Conservation (phyloP, 345 rosid species). For the Bruguiera gymnorhiza region DNA sequence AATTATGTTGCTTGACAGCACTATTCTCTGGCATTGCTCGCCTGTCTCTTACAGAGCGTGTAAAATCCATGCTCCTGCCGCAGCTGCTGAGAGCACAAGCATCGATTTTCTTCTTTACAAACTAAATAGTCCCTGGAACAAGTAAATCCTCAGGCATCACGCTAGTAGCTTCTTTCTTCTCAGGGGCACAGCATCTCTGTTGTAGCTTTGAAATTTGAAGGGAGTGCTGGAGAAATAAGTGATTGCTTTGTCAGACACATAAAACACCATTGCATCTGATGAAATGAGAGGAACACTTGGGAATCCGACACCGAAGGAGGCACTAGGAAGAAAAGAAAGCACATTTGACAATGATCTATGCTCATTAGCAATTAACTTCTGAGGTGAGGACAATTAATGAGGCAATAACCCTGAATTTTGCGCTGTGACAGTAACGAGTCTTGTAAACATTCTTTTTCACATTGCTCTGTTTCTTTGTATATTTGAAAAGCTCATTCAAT, state of each 20-base stretch:
- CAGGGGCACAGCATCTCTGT: conserved; percentile 11
- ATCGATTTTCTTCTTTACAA: conserved; percentile 59
- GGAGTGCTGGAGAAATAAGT: conserved; percentile 9
- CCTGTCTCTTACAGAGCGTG: conserved; percentile 72
- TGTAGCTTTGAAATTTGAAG: conserved; percentile 19
- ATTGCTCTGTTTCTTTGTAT: no score
- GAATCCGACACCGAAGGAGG: background rate
- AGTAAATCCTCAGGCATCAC: conserved; percentile 53
- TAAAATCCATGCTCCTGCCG: conserved; percentile 39
- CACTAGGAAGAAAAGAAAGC: background rate
- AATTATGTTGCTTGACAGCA: conserved; percentile 73
- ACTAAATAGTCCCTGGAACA: conserved; percentile 76
- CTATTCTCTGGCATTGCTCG: conserved; percentile 80
- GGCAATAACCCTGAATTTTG: no score
- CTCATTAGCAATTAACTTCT: no score
- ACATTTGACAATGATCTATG: no score
- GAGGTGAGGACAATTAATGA: no score
- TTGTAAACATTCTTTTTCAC: no score
- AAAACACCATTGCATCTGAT: background rate
- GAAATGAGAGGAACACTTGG: background rate
- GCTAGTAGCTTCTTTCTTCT: conserved; percentile 20
- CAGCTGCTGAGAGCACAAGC: background rate
- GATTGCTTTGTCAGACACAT: conserved; percentile 20
- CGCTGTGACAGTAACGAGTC: no score
- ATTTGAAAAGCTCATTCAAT: no score